Percentiles rank a stretch among this genome's conserved stretches.
Evolutionary conservation across 2,329 filamentous ascomycete species (phyloP).

Genomic region (Fusarium ramigenum): DNA sequence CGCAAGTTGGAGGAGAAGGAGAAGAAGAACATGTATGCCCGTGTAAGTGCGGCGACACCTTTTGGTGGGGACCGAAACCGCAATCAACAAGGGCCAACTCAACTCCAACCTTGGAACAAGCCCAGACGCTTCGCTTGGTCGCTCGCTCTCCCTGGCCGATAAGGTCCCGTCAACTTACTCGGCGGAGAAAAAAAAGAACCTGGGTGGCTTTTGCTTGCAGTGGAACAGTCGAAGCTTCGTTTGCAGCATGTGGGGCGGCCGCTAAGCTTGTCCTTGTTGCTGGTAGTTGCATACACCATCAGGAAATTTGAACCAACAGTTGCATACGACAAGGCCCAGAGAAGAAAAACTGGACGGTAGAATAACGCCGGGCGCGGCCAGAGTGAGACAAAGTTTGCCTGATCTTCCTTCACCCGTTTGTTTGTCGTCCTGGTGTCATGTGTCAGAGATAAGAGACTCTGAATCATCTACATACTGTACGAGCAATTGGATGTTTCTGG

Average conservation of each 20-base stretch:
- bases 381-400: conserved; percentile 26
- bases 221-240: conserved; percentile 27
- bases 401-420: not conserved
- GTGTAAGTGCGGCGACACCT: conserved; percentile 38
- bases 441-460: conserved; percentile 3
- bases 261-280: conserved; percentile 18
- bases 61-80: conserved; percentile 30
- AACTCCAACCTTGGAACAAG: conserved; percentile 18
- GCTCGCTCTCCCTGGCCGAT: conserved; percentile 20
- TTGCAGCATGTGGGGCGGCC: conserved; percentile 42
- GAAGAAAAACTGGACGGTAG: conserved; percentile 12
- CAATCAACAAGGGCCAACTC: conserved; percentile 10
- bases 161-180: conserved; percentile 23
- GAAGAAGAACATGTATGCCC: not conserved
- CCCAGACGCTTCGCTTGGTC: not conserved
- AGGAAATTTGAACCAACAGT: conserved; percentile 27
- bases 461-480: not conserved
- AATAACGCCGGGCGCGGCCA: conserved; percentile 28
- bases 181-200: conserved; percentile 19
- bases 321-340: conserved; percentile 29
- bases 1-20: not conserved
- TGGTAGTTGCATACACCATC: conserved; percentile 34
- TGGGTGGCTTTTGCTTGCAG: conserved; percentile 1
- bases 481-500: not conserved
- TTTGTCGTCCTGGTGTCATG: not conserved